These are phyloP conservation scores for Sporothrix pallida DNA, from an alignment of 2,329 filamentous ascomycete genomes.

Conservation along the genomic window DNA sequence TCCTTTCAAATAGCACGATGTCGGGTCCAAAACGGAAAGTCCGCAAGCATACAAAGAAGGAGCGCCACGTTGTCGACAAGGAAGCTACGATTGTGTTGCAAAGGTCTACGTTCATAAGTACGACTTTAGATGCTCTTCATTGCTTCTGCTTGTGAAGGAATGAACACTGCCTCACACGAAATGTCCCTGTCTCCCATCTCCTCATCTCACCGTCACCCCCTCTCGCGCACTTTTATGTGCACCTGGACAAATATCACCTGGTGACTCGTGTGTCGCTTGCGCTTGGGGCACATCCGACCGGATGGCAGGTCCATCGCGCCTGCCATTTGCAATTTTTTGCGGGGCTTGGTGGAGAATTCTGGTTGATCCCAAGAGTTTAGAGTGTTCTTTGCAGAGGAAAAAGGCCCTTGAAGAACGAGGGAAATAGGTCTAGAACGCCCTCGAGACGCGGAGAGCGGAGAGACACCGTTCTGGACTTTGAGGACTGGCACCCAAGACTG, in stretches of 20 bases:
- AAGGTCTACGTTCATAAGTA: not conserved
- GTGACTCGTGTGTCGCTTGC: not conserved
- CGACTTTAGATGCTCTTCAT: not conserved
- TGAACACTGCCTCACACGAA: too few relatives aligned
- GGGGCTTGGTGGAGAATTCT: not conserved
- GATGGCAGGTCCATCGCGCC: not conserved
- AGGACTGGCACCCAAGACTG: not conserved
- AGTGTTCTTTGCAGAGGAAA: not conserved
- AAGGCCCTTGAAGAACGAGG: not conserved
- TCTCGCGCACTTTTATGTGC: not conserved
- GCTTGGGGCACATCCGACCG: not conserved
- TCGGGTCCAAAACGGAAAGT: not conserved
- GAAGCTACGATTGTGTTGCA: not conserved
- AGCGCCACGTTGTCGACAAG: not conserved
- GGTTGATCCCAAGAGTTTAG: not conserved
- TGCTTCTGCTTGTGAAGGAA: too few relatives aligned
- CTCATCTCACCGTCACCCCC: constrained; percentile 8
- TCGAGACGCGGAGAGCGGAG: constrained; percentile 16
- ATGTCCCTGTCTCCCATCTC: not conserved
- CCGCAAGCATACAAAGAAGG: not conserved
- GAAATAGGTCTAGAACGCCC: constrained; percentile 22
- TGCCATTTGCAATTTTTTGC: constrained; percentile 1
- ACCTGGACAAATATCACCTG: not conserved
- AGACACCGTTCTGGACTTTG: constrained; percentile 11
- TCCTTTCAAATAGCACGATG: not conserved